A percentile compares a stretch with the other conserved stretches of the same genome.
phyloP scores from a whole-genome alignment of 768 basidiomycete species.

The Cyathus striatus region DNA sequence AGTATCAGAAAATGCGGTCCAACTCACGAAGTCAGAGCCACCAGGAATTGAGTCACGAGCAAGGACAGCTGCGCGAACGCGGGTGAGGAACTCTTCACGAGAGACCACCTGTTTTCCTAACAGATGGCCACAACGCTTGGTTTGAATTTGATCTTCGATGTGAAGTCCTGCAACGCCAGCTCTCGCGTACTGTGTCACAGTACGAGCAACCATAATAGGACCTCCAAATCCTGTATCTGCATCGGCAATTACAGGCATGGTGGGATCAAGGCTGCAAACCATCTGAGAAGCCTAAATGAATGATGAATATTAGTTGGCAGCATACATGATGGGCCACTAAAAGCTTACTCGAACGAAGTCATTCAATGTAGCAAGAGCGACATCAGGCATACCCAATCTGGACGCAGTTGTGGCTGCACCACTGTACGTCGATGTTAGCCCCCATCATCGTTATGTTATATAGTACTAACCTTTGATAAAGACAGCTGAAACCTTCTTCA shows the following conservation, averaged over 20 bases:
- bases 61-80: conserved; percentile 72
- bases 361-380: conserved; percentile 67
- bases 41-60: conserved; percentile 75
- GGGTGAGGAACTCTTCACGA: conserved; percentile 67
- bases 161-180: conserved; percentile 76
- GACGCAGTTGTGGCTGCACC: conserved; percentile 73
- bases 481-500: conserved; percentile 72
- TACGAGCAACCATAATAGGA: conserved; percentile 70
- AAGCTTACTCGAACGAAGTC: conserved; percentile 52
- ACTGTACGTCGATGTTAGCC: too few relatives aligned
- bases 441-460: not conserved
- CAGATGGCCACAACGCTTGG: conserved; percentile 76
- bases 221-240: conserved; percentile 79
- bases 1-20: too few relatives aligned
- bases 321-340: not conserved
- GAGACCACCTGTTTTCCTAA: conserved; percentile 81
- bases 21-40: conserved; percentile 70
- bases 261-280: conserved; percentile 55
- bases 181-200: conserved; percentile 63
- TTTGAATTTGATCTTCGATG: conserved; percentile 81
- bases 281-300: conserved; percentile 45
- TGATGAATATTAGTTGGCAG: not conserved
- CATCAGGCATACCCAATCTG: conserved; percentile 59
- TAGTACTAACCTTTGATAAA: conserved; percentile 74
- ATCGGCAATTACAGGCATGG: conserved; percentile 61